Percentiles rank a stretch among this genome's conserved stretches.
Evolutionary conservation across 2,329 filamentous ascomycete genomes (phyloP).

Genomic region (Penicillium sp.): DNA sequence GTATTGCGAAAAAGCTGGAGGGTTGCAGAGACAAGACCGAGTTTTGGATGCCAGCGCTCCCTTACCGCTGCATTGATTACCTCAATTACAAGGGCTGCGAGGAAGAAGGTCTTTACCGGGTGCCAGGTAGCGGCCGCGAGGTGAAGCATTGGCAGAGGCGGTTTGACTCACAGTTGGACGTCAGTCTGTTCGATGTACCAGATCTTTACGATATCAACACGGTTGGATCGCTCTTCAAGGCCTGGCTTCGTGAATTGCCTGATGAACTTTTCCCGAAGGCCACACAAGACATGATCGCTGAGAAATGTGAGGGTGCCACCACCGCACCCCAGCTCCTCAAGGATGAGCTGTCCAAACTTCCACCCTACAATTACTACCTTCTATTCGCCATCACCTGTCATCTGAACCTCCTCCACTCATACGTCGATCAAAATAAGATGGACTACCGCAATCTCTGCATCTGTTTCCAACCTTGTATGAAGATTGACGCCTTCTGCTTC

Average conservation of each 20-base stretch:
- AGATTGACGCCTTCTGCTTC: conserved; percentile 93
- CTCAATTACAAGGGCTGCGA: conserved; percentile 93
- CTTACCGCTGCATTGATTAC: conserved; percentile 95
- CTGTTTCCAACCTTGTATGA: conserved; percentile 96
- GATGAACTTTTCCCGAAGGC: conserved; percentile 90
- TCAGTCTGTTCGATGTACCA: conserved; percentile 84
- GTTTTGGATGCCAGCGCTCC: conserved; percentile 97
- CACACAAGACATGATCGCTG: conserved; percentile 76
- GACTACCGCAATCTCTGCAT: conserved; percentile 94
- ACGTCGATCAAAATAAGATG: conserved; percentile 97
- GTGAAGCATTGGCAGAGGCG: conserved; percentile 91
- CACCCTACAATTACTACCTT: conserved; percentile 96
- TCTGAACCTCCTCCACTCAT: conserved; percentile 84
- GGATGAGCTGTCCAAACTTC: conserved; percentile 89
- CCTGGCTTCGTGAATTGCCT: conserved; percentile 91
- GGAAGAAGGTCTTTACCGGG: conserved; percentile 88
- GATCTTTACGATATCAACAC: conserved; percentile 96
- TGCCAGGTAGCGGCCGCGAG: conserved; percentile 86
- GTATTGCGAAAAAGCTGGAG: conserved; percentile 87
- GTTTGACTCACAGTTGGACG: conserved; percentile 87
- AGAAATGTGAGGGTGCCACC: conserved; percentile 77
- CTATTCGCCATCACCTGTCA: conserved; percentile 97
- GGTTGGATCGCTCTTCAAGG: conserved; percentile 93
- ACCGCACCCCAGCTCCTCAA: conserved; percentile 82
- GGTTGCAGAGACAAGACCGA: conserved; percentile 93